Conservation (phyloP, 1,284 basidiomycete genomes). For the Trichosporon ovoides region DNA sequence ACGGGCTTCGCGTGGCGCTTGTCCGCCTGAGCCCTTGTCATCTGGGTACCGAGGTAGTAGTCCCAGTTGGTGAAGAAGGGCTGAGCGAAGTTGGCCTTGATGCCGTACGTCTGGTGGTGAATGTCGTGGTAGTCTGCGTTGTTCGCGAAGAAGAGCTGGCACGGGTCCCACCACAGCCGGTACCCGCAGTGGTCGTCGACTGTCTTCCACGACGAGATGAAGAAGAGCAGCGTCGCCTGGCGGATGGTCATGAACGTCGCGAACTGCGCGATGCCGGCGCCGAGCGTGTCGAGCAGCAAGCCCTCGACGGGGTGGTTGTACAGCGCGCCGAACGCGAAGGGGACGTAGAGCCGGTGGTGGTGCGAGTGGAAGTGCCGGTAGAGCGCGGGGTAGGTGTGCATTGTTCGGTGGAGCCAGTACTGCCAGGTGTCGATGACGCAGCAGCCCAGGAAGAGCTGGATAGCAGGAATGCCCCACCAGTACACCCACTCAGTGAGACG, state of each 20-base stretch:
- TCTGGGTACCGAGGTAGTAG: slow-evolving; percentile 46
- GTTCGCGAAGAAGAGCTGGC: slow-evolving; percentile 83
- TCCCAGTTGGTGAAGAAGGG: slow-evolving; percentile 66
- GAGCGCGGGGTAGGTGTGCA: slow-evolving; percentile 86
- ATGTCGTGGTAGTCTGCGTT: slow-evolving; percentile 98
- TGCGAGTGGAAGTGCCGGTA: slow-evolving; percentile 90
- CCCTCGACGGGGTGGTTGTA: slow-evolving; percentile 98
- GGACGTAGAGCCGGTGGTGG: slow-evolving; percentile 94
- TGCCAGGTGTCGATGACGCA: slow-evolving; percentile 98
- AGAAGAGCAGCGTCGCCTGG: slow-evolving; percentile 80
- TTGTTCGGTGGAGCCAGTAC: slow-evolving; percentile 87
- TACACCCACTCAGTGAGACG: slow-evolving; percentile 66
- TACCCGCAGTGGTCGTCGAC: slow-evolving; percentile 98
- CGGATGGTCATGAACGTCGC: slow-evolving; percentile 68
- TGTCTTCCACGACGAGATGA: slow-evolving; percentile 82
- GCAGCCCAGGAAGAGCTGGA: slow-evolving; percentile 74
- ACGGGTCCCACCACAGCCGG: slow-evolving; percentile 76
- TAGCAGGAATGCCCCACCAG: slow-evolving; percentile 86
- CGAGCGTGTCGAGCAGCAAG: slow-evolving; percentile 80
- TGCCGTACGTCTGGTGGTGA: slow-evolving; percentile 87
- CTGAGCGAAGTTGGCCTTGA: slow-evolving; percentile 94
- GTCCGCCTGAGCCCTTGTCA: slow-evolving; percentile 43
- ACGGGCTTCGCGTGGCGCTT: neutral
- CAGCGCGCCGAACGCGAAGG: slow-evolving; percentile 92
- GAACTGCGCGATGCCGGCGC: slow-evolving; percentile 71